These are phyloP conservation scores for Adansonia digitata DNA, from an alignment of 345 rosid species.

Conservation along the genomic window DNA sequence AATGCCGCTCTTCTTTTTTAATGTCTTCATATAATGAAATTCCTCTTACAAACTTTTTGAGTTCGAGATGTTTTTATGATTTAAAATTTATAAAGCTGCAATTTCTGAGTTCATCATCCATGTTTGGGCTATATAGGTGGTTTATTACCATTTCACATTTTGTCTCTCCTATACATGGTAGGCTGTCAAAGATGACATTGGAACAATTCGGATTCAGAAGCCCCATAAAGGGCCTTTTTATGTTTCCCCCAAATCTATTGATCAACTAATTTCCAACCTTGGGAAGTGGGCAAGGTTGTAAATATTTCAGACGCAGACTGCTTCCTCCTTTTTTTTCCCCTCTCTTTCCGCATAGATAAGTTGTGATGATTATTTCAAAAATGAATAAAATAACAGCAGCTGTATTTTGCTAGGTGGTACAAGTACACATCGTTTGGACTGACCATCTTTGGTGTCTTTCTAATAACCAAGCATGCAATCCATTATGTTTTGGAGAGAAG, in stretches of 20 bases:
- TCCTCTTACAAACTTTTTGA: background rate
- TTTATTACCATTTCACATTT: constrained; percentile 3
- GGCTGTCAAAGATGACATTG: constrained; percentile 90
- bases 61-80: background rate
- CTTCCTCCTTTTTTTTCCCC: background rate
- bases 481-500: constrained; percentile 55
- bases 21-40: background rate
- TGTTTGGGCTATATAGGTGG: constrained; percentile 4
- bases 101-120: background rate
- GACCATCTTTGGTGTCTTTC: constrained; percentile 55
- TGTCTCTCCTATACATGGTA: constrained; percentile 24
- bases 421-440: constrained; percentile 65
- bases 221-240: constrained; percentile 93
- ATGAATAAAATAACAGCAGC: constrained; percentile 10
- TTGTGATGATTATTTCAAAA: background rate
- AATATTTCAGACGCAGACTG: background rate
- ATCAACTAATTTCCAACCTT: constrained; percentile 52
- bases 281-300: constrained; percentile 84
- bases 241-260: constrained; percentile 71
- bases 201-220: constrained; percentile 70
- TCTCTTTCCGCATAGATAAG: too few relatives aligned
- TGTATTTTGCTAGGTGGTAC: constrained; percentile 52
- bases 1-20: background rate
- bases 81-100: background rate
- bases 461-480: constrained; percentile 55